Evolutionary conservation across 805 yeast species (phyloP).

Genomic region (Saccharomycopsis fermentans): DNA sequence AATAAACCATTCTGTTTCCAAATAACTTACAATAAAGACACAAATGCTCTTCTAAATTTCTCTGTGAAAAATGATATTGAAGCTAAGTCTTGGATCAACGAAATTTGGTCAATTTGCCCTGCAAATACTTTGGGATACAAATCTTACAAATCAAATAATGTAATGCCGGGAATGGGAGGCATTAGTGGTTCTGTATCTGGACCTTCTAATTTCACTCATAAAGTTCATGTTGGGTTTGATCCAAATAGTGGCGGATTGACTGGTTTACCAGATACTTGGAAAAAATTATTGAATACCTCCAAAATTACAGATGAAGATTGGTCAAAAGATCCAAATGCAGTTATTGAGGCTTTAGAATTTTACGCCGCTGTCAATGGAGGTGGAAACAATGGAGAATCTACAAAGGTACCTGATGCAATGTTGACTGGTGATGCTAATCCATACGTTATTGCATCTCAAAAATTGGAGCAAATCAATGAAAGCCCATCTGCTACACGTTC

Average conservation of each 20-base stretch:
- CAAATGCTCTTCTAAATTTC: conserved; percentile 2
- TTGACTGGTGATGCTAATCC: conserved; percentile 11
- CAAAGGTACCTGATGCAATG: conserved; percentile 48
- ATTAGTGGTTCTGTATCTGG: conserved; percentile 47
- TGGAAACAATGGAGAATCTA: conserved; percentile 38
- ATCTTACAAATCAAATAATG: not conserved
- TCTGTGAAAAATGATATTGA: conserved; percentile 17
- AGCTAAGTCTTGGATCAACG: conserved; percentile 16
- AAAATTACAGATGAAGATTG: conserved; percentile 90
- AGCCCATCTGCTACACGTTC: conserved; percentile 7
- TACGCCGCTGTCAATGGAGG: conserved; percentile 17
- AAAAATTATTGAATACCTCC: conserved; percentile 67
- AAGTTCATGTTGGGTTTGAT: conserved; percentile 81
- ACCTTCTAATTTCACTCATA: conserved; percentile 92
- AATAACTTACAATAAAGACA: conserved; percentile 12
- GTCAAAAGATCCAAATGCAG: conserved; percentile 90
- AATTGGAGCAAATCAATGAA: conserved; percentile 12
- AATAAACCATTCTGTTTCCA: conserved; percentile 23
- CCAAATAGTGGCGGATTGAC: conserved; percentile 80
- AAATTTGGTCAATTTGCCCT: conserved; percentile 17
- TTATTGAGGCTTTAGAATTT: conserved; percentile 80
- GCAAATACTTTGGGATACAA: conserved; percentile 17
- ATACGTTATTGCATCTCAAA: conserved; percentile 5
- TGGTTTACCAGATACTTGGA: conserved; percentile 94
- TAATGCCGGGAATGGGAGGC: not conserved